A percentile compares a stretch with the other conserved stretches of the same genome.
Conservation (phyloP, 1,139 yeast species). For the Saccharomycopsis crataegensis region DNA sequence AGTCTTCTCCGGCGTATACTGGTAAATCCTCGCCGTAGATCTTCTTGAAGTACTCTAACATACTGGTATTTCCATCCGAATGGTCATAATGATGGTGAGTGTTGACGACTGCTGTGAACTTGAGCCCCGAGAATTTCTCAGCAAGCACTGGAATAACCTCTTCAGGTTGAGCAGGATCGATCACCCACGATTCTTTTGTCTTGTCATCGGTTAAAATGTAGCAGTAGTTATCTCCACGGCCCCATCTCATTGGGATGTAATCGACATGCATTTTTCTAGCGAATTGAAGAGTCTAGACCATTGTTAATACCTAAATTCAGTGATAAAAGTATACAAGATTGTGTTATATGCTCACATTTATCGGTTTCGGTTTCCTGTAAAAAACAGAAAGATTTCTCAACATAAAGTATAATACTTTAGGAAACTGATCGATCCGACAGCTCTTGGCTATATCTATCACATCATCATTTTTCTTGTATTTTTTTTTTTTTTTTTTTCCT, state of each 20-base stretch:
- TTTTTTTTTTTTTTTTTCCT: too few species aligned
- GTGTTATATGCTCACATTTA: not conserved
- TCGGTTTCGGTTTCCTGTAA: not conserved
- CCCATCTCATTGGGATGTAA: slow-evolving; percentile 92
- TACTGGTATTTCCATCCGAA: slow-evolving; percentile 71
- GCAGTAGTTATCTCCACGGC: slow-evolving; percentile 83
- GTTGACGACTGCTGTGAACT: slow-evolving; percentile 71
- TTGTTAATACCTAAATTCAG: not conserved
- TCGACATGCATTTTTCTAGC: slow-evolving; percentile 66
- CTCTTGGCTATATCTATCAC: too few species aligned
- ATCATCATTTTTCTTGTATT: too few species aligned
- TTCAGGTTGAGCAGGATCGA: slow-evolving; percentile 86
- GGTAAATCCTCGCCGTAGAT: slow-evolving; percentile 47
- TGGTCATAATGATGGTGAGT: slow-evolving; percentile 97
- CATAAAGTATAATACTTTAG: too few species aligned
- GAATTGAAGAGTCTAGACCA: not conserved
- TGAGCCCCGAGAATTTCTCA: slow-evolving; percentile 14
- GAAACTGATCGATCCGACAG: too few species aligned
- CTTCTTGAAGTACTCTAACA: slow-evolving; percentile 27
- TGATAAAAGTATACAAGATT: not conserved
- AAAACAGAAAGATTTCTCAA: not conserved
- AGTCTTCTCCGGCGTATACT: slow-evolving; percentile 80
- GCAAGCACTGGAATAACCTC: slow-evolving; percentile 30
- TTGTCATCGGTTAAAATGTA: slow-evolving; percentile 67
- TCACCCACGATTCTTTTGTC: slow-evolving; percentile 66